Percentiles rank a stretch among this genome's conserved stretches.
Conservation (phyloP, 257 asterid genomes). For the Solanum lignicaule region DNA sequence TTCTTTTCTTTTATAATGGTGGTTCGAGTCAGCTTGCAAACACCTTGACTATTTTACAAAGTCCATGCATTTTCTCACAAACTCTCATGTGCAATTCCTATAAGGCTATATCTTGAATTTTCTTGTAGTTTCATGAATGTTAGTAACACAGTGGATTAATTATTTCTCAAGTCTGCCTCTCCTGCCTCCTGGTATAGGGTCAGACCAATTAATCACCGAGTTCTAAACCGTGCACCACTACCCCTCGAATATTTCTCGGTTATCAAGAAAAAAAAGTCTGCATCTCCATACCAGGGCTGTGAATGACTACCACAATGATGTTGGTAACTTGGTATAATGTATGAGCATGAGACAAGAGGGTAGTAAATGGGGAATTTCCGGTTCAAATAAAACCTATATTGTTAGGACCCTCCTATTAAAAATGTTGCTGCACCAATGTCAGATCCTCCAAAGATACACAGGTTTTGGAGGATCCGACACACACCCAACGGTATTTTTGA, state of each 20-base stretch:
- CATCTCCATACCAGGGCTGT: background rate
- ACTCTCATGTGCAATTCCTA: background rate
- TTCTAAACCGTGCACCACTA: background rate
- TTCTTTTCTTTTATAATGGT: background rate
- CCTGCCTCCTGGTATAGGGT: background rate
- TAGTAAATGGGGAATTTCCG: no score
- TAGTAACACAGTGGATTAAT: background rate
- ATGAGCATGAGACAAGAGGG: no score
- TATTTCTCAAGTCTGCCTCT: background rate
- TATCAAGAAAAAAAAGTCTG: background rate
- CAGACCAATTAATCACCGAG: background rate
- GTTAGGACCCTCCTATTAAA: background rate
- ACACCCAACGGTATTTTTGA: background rate
- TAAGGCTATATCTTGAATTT: background rate
- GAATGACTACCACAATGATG: background rate
- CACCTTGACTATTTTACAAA: background rate
- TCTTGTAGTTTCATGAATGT: background rate
- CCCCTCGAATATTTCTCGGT: background rate
- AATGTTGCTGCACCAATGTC: background rate
- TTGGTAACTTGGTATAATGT: no score
- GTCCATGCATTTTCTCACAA: background rate
- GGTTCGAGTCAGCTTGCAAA: background rate
- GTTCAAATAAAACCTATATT: background rate
- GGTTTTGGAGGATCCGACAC: background rate
- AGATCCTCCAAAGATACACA: background rate